Conservation (phyloP, 139 green algal genomes). For the Axilococcus clingmanii region DNA sequence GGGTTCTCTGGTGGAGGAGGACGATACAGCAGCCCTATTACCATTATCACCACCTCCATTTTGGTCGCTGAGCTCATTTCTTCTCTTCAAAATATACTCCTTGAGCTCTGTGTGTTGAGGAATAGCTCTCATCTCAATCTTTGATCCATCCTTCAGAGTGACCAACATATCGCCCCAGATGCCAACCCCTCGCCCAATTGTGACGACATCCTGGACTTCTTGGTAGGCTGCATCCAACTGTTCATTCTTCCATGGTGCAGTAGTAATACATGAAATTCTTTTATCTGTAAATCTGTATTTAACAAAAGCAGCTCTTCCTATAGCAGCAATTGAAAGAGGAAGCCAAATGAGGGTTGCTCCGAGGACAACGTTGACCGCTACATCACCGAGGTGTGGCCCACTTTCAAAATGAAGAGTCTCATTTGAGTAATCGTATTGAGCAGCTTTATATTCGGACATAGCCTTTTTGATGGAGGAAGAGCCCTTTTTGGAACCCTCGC, state of each 20-base stretch:
- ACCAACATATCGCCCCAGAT: constrained; percentile 88
- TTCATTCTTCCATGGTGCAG: constrained; percentile 76
- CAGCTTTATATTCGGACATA: constrained; percentile 3
- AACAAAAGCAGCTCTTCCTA: constrained; percentile 69
- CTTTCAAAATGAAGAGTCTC: constrained; percentile 59
- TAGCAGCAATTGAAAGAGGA: constrained; percentile 64
- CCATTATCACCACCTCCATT: too few species aligned
- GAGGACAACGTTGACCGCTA: constrained; percentile 72
- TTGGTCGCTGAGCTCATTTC: constrained; percentile 35
- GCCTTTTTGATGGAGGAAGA: not conserved
- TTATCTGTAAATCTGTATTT: constrained; percentile 82
- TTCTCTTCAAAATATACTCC: constrained; percentile 67
- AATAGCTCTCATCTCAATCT: constrained; percentile 73
- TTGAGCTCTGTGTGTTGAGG: constrained; percentile 69
- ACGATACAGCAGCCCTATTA: too few species aligned
- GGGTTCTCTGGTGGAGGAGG: too few species aligned
- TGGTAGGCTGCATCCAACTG: constrained; percentile 27
- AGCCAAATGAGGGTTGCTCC: constrained; percentile 72
- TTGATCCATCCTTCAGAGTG: constrained; percentile 58
- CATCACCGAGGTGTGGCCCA: constrained; percentile 52
- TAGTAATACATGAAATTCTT: constrained; percentile 62
- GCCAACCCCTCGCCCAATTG: constrained; percentile 62
- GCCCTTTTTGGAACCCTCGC: constrained; percentile 14
- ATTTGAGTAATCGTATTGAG: constrained; percentile 44
- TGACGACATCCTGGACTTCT: constrained; percentile 68